Base-by-base conservation (phyloP, 2,329 filamentous ascomycete species). In the Fusarium beomiforme region DNA sequence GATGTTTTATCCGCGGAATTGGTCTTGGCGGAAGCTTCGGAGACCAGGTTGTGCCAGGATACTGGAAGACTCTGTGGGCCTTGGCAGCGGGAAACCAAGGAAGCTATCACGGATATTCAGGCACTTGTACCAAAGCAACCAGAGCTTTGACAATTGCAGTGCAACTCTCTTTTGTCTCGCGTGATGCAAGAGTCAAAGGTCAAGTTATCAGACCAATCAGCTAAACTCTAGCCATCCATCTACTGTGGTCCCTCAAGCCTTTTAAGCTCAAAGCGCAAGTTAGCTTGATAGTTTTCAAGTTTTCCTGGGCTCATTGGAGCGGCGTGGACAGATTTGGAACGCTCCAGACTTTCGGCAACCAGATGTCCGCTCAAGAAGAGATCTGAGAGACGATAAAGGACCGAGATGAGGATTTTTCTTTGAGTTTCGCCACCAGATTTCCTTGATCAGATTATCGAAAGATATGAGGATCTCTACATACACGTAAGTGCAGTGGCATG, bases 1-100 rank as follows among this genome's bases (percentile, higher is more conserved):
- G 37, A 41, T 60, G 57, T 53, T 57, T 55, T 36, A 47, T 64
- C 36, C 33, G 36, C 59, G 53, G 56, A 55, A 62, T 50, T 55
- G 58, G 71, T 46, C 74, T 73, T 75, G 66, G 53, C 72, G 74
- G 74, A 68, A 71, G 37, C 60, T 63, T 70, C 64, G 74, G 61
- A 54, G 59, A 46, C 66, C 59, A 56, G 64, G 55, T 55, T 61
- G 58, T 66, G 55, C 69, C 57, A 71, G 70, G 54, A 47, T 62
- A 53, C 59, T 60, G 62, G 71, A 72, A 76, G 59, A 64, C 33
- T 71, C 62, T 64, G 53, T 68, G 72, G 73, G 57, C 67, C 67
- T 49, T 60, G 49, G 31, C 24, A 60, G 53, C 39, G 51, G 36
- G 62, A 73, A 72, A 73, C 47, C 66, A 73, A 68, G 66, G 69